Base-by-base conservation (phyloP, 129 eudicot genomes). In the Smallanthus sonchifolius region DNA sequence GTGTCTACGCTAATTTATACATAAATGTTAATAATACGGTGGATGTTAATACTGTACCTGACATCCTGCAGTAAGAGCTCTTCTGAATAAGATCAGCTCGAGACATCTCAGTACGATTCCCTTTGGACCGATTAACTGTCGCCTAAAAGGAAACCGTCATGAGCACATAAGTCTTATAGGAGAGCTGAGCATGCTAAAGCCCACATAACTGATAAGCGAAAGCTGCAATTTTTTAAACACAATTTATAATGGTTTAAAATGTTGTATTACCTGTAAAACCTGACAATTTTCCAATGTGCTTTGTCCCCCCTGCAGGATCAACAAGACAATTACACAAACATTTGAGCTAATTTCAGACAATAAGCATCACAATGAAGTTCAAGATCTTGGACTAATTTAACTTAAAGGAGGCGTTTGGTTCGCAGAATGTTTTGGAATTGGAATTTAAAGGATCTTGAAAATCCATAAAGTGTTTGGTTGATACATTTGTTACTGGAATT, bases 41-140 rank as follows among this genome's bases (percentile, higher is more conserved):
- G 17, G 39, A 34, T 62, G 65, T 17, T 61, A 30, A 78, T 48
- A 56, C 24, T 68, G 75, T 78, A 92, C 98, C 98, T 86, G 92
- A 87, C 82, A 91, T 97, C 68, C 90, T 74, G 86, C 98, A 93
- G 78, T 90, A 93, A 56, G 97, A 87, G 79, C 98, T 93, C 75
- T 80, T 93, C 75, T 77, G 95, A 81, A 88, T 93, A 71, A 90
- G 96, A 67, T 92, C 96, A 47, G 91, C 83, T 85, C 77, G 85
- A 60, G 97, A 87, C 48, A 89, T 73, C 86, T 92, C 97, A n/a
- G 94, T 92, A 5, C 97, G 96, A 65, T 87, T 86, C 64, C 97
- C 97, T 76, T 92, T 92, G 20, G 97, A 86, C 69, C 97, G 87
- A 76, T 92, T 92, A 63, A 87, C 97, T 30, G 91, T 92, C 67